Base-by-base conservation (phyloP, 331 rosid genomes). In the Spiraea crenata region DNA sequence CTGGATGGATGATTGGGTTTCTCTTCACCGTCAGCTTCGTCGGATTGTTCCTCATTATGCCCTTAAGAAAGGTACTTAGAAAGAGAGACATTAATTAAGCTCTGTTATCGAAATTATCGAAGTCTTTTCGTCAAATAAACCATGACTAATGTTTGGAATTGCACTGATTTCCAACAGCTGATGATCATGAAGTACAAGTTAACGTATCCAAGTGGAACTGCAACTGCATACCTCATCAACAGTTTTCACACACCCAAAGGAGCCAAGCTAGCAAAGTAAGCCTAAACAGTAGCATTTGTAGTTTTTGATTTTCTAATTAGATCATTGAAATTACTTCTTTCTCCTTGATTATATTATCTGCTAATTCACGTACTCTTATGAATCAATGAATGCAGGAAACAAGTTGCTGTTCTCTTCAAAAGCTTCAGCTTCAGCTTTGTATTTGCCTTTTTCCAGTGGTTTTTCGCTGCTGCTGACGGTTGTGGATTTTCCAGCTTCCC, bases 131-230 rank as follows among this genome's bases (percentile, higher is more conserved):
- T 61, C 11, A n/a, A 57, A 41, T 41, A 41, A 41, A 41, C 9
- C 9, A 41, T 42, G 9, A 42, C 9, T 47, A 34, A 51, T 40
- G 20, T 15, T n/a, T 57, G 31, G 31, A 50, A 67, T 20, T 69
- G 48, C 25, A 37, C 35, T 74, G 9, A 4, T 71, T 75, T 54
- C 51, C 67, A 17, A 52, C 48, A 89, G 95, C 25, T 88, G 74
- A 88, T 90, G 96, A 88, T 90, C 70, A 49, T 88, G 81, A 84
- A 72, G 75, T 88, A 86, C 88, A 90, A 88, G 49, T 78, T 90
- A 67, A 85, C 90, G 3, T 90, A 90, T 54, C 97, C 95, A n/a
- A 90, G 97, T 78, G 92, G 97, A 75, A 88, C 97, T n/a, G 97
- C 97, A 20, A 90, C 95, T 4, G 97, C 97, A 60, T 85, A 74